Evolutionary conservation across 2,329 filamentous ascomycete species (phyloP).

Genomic region (Paraphaeosphaeria sporulosa): DNA sequence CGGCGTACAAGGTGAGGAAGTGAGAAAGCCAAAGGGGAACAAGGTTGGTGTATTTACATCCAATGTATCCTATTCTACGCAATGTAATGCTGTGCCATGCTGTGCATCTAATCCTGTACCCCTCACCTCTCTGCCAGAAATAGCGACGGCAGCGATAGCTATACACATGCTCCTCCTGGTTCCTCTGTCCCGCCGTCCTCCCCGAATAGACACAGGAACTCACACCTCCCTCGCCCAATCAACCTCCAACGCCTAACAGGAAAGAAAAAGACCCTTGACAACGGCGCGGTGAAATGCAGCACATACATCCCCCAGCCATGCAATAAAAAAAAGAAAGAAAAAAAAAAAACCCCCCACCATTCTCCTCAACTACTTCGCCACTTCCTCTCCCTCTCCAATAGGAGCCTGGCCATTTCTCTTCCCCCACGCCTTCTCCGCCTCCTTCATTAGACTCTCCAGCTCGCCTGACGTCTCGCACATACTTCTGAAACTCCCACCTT

Average conservation of each 20-base stretch:
- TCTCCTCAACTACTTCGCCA: no score
- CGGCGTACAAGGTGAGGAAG: no score
- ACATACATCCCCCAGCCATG: neutral
- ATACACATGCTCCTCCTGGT: neutral
- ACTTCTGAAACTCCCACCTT: slow-evolving; percentile 67
- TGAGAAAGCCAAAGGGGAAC: no score
- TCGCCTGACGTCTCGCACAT: slow-evolving; percentile 74
- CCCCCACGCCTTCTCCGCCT: slow-evolving; percentile 60
- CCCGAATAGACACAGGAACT: no score
- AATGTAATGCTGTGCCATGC: no score
- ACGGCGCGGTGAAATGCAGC: no score
- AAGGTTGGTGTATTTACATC: no score
- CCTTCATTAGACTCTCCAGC: slow-evolving; percentile 63
- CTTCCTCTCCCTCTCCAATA: neutral
- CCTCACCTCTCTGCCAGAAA: no score
- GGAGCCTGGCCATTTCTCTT: slow-evolving; percentile 15
- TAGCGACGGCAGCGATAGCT: neutral
- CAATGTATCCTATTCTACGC: no score
- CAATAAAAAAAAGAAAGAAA: neutral
- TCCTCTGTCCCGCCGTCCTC: no score
- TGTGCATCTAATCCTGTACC: no score
- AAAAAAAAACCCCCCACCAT: neutral
- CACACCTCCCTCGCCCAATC: no score
- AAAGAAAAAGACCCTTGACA: neutral
- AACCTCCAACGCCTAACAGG: neutral